Conservation (phyloP, 768 basidiomycete genomes). For the Arthromyces matolae region DNA sequence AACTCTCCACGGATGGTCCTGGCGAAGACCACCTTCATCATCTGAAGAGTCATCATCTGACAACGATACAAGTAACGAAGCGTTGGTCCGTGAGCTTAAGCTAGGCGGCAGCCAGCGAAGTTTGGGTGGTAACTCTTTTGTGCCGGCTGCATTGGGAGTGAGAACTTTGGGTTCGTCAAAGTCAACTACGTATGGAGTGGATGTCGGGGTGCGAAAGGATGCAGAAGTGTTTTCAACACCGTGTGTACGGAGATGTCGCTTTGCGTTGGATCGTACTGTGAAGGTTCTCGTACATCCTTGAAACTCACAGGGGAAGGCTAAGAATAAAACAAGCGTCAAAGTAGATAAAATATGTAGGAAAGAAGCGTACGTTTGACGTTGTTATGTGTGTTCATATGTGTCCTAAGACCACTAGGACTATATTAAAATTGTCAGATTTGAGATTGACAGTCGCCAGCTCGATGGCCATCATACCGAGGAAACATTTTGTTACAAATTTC, state of each 20-base stretch:
- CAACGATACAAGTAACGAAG: slow-evolving; percentile 19
- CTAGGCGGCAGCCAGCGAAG: slow-evolving; percentile 43
- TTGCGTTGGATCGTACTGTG: slow-evolving; percentile 78
- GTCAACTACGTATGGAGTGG: slow-evolving; percentile 31
- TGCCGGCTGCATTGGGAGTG: slow-evolving; percentile 10
- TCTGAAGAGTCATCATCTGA: slow-evolving; percentile 25
- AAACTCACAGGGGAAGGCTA: slow-evolving; percentile 53
- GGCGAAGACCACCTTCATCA: slow-evolving; percentile 12
- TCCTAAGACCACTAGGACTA: slow-evolving; percentile 52
- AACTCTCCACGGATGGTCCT: slow-evolving; percentile 17
- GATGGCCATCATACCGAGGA: slow-evolving; percentile 35
- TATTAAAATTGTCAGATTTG: neutral
- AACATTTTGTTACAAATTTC: slow-evolving; percentile 48
- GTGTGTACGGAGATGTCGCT: slow-evolving; percentile 75
- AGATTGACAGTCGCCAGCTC: neutral
- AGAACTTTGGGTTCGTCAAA: slow-evolving; percentile 37
- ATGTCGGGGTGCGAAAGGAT: slow-evolving; percentile 7
- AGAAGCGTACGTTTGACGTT: slow-evolving; percentile 45
- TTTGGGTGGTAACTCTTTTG: slow-evolving; percentile 17
- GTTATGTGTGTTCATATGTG: slow-evolving; percentile 58
- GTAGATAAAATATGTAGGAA: neutral
- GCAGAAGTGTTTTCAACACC: slow-evolving; percentile 43
- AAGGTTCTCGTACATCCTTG: slow-evolving; percentile 63
- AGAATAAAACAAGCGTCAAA: slow-evolving; percentile 2
- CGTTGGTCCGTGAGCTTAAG: slow-evolving; percentile 27